Evolutionary conservation across 345 rosid species (phyloP).

Genomic region (Salix arbutifolia): DNA sequence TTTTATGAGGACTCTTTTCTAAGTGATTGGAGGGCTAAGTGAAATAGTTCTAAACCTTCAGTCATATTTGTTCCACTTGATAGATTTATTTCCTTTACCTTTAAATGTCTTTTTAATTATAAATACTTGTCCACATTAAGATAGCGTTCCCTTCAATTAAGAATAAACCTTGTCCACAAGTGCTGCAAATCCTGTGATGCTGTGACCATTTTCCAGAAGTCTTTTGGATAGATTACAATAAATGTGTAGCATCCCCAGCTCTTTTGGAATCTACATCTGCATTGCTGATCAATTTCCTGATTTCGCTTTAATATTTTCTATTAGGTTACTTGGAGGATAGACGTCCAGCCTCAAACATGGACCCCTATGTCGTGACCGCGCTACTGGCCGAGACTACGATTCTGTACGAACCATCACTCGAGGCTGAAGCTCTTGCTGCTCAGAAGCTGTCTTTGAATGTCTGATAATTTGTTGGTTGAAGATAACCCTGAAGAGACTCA

Average conservation of each 20-base stretch:
- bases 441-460: constrained; percentile 73
- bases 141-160: not conserved
- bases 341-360: constrained; percentile 96
- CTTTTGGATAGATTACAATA: not conserved
- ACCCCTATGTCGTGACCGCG: constrained; percentile 70
- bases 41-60: not conserved
- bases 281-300: constrained; percentile 15
- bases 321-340: constrained; percentile 86
- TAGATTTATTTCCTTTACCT: not conserved
- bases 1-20: not conserved
- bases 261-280: not conserved
- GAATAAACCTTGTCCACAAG: not conserved
- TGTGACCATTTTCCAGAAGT: not conserved
- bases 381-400: constrained; percentile 74
- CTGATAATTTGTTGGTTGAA: constrained; percentile 25
- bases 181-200: not conserved
- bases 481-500: not conserved
- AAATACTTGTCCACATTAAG: not conserved
- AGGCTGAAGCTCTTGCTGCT: constrained; percentile 84
- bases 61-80: not conserved
- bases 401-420: constrained; percentile 73
- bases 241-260: not conserved
- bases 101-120: not conserved
- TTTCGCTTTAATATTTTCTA: not conserved
- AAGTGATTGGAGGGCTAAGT: not conserved